Conservation (phyloP, 2,329 filamentous ascomycete genomes). For the Aureobasidium zeae region DNA sequence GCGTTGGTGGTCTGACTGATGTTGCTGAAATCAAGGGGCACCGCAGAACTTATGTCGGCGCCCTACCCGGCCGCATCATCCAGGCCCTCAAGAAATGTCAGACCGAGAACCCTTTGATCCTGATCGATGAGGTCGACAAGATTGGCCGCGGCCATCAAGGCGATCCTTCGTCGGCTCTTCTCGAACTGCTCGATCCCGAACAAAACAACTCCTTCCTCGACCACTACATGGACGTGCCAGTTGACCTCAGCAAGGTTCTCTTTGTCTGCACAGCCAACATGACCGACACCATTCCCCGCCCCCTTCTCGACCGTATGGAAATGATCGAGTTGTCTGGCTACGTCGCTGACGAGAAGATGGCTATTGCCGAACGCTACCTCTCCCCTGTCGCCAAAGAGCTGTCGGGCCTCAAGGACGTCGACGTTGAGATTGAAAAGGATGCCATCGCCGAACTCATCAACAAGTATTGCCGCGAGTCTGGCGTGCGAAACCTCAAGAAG, state of each 20-base stretch:
- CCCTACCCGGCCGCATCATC: slow-evolving; percentile 89
- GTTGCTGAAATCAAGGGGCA: slow-evolving; percentile 99
- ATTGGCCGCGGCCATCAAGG: slow-evolving; percentile 94
- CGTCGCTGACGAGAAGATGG: slow-evolving; percentile 97
- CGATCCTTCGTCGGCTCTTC: slow-evolving; percentile 84
- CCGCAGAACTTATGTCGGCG: slow-evolving; percentile 89
- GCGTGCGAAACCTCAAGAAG: slow-evolving; percentile 96
- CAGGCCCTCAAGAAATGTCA: slow-evolving; percentile 98
- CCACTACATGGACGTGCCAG: slow-evolving; percentile 97
- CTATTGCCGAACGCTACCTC: slow-evolving; percentile 88
- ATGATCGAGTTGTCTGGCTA: slow-evolving; percentile 94
- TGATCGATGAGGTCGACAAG: slow-evolving; percentile 98
- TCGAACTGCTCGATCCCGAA: slow-evolving; percentile 91
- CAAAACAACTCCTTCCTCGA: slow-evolving; percentile 97
- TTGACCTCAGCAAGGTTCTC: slow-evolving; percentile 92
- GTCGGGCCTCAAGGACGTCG: slow-evolving; percentile 79
- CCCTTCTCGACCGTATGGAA: slow-evolving; percentile 93
- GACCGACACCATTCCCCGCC: slow-evolving; percentile 93
- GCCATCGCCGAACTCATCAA: slow-evolving; percentile 97
- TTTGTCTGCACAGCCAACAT: slow-evolving; percentile 99
- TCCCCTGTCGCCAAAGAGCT: slow-evolving; percentile 90
- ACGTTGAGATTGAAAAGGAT: slow-evolving; percentile 75
- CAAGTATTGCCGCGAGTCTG: slow-evolving; percentile 94
- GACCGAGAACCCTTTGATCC: slow-evolving; percentile 90
- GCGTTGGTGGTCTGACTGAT: slow-evolving; percentile 90